Percentiles rank a stretch among this genome's conserved stretches.
Conservation (phyloP, 805 yeast species). For the Metschnikowia matae region DNA sequence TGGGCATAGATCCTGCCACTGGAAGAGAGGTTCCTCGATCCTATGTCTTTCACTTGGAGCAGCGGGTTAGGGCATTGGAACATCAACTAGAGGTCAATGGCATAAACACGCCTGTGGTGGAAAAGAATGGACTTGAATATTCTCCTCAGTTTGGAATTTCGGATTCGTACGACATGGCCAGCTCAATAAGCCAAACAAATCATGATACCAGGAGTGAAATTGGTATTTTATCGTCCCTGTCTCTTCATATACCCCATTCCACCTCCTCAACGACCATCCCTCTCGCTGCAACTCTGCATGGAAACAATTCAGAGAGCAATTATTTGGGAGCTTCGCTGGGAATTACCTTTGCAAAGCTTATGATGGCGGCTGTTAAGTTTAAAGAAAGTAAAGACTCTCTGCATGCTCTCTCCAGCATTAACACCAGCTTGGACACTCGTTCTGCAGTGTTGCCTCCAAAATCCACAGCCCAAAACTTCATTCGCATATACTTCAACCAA, state of each 20-base stretch:
- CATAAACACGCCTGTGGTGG: constrained; percentile 12
- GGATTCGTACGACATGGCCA: neutral
- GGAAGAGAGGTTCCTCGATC: constrained; percentile 84
- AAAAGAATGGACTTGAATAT: neutral
- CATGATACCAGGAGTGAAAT: neutral
- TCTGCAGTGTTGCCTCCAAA: constrained; percentile 66
- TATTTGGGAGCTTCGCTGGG: constrained; percentile 20
- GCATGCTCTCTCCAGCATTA: constrained; percentile 12
- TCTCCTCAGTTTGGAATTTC: neutral
- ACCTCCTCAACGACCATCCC: neutral
- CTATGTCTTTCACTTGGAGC: constrained; percentile 69
- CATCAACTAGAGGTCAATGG: constrained; percentile 42
- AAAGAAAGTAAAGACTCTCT: constrained; percentile 19
- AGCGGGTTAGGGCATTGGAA: constrained; percentile 56
- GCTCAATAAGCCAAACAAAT: neutral
- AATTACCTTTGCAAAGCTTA: constrained; percentile 58
- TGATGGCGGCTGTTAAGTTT: constrained; percentile 73
- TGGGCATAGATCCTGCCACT: constrained; percentile 82
- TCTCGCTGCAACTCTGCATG: neutral
- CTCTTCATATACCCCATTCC: neutral
- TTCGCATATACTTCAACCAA: constrained; percentile 68
- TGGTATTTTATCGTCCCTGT: neutral
- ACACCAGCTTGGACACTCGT: constrained; percentile 11
- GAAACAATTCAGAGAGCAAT: constrained; percentile 1
- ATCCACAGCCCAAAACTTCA: constrained; percentile 59